Percentiles rank a stretch among this genome's conserved stretches.
Conservation (phyloP, 441 rosid genomes). For the Omphalea diandra region DNA sequence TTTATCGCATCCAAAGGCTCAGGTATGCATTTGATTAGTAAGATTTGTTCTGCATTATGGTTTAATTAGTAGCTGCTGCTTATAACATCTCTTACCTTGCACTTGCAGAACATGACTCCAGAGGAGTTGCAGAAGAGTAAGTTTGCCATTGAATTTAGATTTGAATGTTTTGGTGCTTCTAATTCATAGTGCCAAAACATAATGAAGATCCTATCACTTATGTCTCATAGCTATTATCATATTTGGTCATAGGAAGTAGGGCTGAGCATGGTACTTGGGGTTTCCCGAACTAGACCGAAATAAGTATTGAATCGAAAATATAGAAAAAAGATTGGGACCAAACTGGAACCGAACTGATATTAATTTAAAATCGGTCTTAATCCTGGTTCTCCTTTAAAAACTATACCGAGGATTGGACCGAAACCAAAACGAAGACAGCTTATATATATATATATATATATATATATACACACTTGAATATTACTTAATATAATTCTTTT, state of each 20-base stretch:
- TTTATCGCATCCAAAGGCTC: conserved; percentile 72
- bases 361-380: too few species aligned
- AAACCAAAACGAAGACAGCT: too few species aligned
- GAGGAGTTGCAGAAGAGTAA: conserved; percentile 83
- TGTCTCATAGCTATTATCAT: not conserved
- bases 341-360: too few species aligned
- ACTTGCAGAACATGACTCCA: conserved; percentile 70
- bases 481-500: too few species aligned
- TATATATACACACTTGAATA: too few species aligned
- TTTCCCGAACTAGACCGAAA: too few species aligned
- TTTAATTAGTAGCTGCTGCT: conserved; percentile 12
- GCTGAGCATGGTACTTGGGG: too few species aligned
- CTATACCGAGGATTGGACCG: too few species aligned
- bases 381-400: too few species aligned
- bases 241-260: not conserved
- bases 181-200: not conserved
- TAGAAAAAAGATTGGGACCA: too few species aligned
- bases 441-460: too few species aligned
- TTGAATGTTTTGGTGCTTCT: not conserved
- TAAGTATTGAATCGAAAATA: too few species aligned
- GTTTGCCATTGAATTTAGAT: conserved; percentile 21
- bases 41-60: not conserved
- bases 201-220: not conserved
- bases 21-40: conserved; percentile 39
- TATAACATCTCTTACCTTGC: conserved; percentile 23